phyloP scores from a whole-genome alignment of 495 filamentous ascomycete genomes.

The Friedmanniomyces simplex region DNA sequence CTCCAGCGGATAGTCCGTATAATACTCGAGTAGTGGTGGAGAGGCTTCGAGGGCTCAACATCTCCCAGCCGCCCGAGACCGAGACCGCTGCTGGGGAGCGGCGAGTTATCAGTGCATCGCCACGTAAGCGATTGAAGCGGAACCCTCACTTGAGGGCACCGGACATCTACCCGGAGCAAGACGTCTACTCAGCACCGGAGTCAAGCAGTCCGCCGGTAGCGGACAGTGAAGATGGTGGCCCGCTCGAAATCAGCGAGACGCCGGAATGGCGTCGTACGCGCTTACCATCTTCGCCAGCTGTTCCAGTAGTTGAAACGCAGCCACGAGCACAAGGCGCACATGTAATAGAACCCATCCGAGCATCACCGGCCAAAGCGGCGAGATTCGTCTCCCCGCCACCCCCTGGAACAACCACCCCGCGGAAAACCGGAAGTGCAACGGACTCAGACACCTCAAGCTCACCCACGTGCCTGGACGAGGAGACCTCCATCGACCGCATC shows the following conservation, averaged over 20 bases:
- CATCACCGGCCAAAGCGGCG: neutral
- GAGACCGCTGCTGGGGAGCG: neutral
- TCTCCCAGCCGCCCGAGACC: neutral
- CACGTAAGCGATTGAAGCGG: constrained; percentile 2
- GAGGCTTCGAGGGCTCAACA: constrained; percentile 1
- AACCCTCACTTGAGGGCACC: neutral
- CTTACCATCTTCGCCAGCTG: neutral
- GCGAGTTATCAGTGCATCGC: neutral
- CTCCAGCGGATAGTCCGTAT: constrained; percentile 11
- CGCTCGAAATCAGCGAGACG: constrained; percentile 8
- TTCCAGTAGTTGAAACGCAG: neutral
- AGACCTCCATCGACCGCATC: constrained; percentile 1
- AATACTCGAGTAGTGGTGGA: constrained; percentile 10
- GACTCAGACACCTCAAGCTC: neutral
- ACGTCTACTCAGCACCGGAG: neutral
- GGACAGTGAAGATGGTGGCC: neutral
- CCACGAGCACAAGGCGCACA: neutral
- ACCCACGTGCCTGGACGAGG: neutral
- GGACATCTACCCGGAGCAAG: neutral
- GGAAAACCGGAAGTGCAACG: neutral
- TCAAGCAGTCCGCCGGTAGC: neutral
- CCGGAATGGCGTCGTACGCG: constrained; percentile 2
- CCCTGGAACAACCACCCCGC: neutral
- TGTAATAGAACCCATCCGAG: neutral
- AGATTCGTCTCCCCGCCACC: neutral